A percentile compares a stretch with the other conserved stretches of the same genome.
Conservation (phyloP, 148 eudicot species). For the Rhododendron henanense region DNA sequence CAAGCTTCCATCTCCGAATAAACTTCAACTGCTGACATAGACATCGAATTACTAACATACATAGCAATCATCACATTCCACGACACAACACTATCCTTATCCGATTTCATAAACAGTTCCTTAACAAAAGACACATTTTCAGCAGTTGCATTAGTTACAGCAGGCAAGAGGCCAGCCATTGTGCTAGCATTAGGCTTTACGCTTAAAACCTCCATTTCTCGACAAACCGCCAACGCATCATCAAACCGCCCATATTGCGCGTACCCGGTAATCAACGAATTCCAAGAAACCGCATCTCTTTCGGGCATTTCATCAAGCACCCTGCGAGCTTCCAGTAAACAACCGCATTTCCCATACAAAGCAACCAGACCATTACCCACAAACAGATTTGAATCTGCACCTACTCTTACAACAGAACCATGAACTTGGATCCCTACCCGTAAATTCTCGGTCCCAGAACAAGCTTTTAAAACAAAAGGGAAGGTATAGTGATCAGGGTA, state of each 20-base stretch:
- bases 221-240: constrained; percentile 65
- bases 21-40: constrained; percentile 58
- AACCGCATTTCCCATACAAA: constrained; percentile 78
- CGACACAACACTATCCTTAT: constrained; percentile 38
- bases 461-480: constrained; percentile 75
- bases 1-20: constrained; percentile 52
- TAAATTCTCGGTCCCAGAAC: constrained; percentile 48
- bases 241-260: constrained; percentile 54
- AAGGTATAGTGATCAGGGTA: constrained; percentile 72
- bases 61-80: constrained; percentile 91
- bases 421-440: constrained; percentile 57
- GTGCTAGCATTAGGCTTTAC: constrained; percentile 67
- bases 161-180: constrained; percentile 70
- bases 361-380: constrained; percentile 65
- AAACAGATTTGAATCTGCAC: constrained; percentile 45
- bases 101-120: constrained; percentile 46
- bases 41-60: constrained; percentile 69
- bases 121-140: constrained; percentile 54
- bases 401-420: constrained; percentile 42
- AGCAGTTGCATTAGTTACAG: constrained; percentile 46
- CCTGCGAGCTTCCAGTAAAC: constrained; percentile 41
- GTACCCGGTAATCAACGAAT: constrained; percentile 70
- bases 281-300: constrained; percentile 75
- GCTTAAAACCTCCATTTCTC: constrained; percentile 41
- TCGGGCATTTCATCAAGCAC: constrained; percentile 54